Percentiles rank a stretch among this genome's conserved stretches.
These are phyloP conservation scores for Spergularia marina DNA, from an alignment of 148 eudicot genomes.

Conservation along the genomic window DNA sequence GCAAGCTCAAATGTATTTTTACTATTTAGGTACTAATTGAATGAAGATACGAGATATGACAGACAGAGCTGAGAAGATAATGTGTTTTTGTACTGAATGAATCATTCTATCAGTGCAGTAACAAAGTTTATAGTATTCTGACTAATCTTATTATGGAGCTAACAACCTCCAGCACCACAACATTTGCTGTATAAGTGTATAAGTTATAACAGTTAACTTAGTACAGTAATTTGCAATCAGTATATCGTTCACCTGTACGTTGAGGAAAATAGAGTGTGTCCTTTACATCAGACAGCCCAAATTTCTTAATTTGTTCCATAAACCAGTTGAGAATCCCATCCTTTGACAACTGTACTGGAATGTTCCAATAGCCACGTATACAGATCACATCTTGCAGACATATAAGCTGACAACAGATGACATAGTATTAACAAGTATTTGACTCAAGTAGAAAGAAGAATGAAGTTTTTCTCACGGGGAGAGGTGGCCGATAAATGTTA, in stretches of 20 bases:
- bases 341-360: slow-evolving; percentile 53
- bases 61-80: too few species aligned
- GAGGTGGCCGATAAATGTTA: neutral
- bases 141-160: too few species aligned
- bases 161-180: too few species aligned
- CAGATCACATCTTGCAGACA: slow-evolving; percentile 58
- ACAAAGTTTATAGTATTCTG: too few species aligned
- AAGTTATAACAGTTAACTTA: neutral
- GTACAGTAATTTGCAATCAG: neutral
- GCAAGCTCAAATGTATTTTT: too few species aligned
- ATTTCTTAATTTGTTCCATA: slow-evolving; percentile 41
- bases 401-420: slow-evolving; percentile 55
- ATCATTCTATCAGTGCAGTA: too few species aligned
- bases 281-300: slow-evolving; percentile 55
- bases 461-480: neutral
- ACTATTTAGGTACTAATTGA: too few species aligned
- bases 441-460: neutral
- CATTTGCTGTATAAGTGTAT: too few species aligned
- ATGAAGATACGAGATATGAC: too few species aligned
- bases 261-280: slow-evolving; percentile 73
- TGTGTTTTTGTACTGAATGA: too few species aligned
- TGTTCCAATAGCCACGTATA: slow-evolving; percentile 92
- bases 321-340: slow-evolving; percentile 58
- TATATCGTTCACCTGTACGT: slow-evolving; percentile 46
- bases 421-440: neutral